phyloP scores from a whole-genome alignment of 129 eudicot genomes.

The Saposhnikovia divaricata region DNA sequence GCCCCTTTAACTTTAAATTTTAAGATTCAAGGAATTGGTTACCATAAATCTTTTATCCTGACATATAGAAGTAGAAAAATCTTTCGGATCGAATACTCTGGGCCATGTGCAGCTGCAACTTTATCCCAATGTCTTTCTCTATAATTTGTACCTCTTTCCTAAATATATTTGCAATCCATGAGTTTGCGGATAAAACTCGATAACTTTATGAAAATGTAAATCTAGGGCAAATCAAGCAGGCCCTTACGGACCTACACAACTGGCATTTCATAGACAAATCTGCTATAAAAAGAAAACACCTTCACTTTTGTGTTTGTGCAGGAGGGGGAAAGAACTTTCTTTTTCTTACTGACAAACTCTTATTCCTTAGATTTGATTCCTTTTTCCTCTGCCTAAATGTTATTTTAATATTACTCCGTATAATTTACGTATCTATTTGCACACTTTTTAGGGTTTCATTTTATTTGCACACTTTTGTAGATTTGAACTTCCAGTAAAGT shows the following conservation, averaged over 20 bases:
- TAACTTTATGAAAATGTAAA: background rate
- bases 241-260: slow-evolving; percentile 18
- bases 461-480: background rate
- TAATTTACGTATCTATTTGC: background rate
- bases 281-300: background rate
- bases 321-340: background rate
- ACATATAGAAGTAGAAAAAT: too few species aligned
- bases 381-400: background rate
- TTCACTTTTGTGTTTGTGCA: slow-evolving; percentile 4
- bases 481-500: background rate
- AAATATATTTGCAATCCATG: too few species aligned
- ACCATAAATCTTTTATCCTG: too few species aligned
- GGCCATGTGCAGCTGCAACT: too few species aligned
- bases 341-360: slow-evolving; percentile 2
- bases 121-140: too few species aligned
- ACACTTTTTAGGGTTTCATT: background rate
- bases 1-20: too few species aligned
- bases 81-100: too few species aligned
- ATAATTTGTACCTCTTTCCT: background rate
- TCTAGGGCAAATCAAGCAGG: background rate
- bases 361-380: slow-evolving; percentile 16
- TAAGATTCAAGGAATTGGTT: too few species aligned
- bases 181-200: background rate
- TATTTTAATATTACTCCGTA: background rate
- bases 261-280: slow-evolving; percentile 21